phyloP scores from a whole-genome alignment of 305 asterid genomes.

The Withania somnifera region DNA sequence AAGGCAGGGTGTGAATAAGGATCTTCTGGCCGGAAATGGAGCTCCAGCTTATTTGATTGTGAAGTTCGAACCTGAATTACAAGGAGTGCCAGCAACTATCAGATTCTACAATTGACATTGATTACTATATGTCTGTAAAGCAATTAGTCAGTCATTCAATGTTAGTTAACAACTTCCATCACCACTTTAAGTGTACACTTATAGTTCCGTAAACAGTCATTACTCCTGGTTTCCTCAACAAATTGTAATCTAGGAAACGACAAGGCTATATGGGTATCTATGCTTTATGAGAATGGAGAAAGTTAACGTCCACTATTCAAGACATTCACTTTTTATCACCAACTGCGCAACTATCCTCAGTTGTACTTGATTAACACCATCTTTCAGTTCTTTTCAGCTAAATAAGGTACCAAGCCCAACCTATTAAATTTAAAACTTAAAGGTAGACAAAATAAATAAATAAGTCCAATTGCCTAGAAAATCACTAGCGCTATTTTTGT shows the following conservation, averaged over 20 bases:
- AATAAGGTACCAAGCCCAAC: neutral
- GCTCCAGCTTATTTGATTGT: constrained; percentile 60
- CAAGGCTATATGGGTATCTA: neutral
- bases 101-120: neutral
- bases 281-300: neutral
- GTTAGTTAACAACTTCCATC: neutral
- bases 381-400: neutral
- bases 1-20: constrained; percentile 85
- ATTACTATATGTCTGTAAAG: neutral
- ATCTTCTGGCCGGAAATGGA: constrained; percentile 89
- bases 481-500: neutral
- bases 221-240: neutral
- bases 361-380: neutral
- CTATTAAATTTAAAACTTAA: neutral
- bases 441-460: neutral
- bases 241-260: neutral
- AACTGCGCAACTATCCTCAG: neutral
- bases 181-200: neutral
- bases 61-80: constrained; percentile 47
- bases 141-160: neutral
- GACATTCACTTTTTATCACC: neutral
- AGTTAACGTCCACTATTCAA: neutral
- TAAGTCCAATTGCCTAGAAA: neutral
- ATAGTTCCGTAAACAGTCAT: neutral
- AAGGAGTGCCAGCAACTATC: neutral